Percentiles rank a stretch among this genome's conserved stretches.
Conservation (phyloP, 306 rosid species). For the Castanea sativa region DNA sequence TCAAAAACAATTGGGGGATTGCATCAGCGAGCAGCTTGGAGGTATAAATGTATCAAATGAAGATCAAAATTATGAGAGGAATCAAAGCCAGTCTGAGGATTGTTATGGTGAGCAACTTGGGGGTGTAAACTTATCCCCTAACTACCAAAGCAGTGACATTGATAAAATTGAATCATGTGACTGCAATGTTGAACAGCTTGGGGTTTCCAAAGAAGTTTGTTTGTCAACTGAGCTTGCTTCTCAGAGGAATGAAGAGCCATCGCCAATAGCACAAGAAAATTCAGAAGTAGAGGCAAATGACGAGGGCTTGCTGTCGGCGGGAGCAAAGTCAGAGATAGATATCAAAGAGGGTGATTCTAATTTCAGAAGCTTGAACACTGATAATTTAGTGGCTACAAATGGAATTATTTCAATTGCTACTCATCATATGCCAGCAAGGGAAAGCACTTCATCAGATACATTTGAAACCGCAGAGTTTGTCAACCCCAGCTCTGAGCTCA, state of each 20-base stretch:
- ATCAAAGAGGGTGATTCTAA: constrained; percentile 30
- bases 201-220: constrained; percentile 32
- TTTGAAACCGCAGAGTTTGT: constrained; percentile 29
- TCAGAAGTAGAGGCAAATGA: constrained; percentile 23
- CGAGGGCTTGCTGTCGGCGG: constrained; percentile 20
- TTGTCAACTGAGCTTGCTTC: constrained; percentile 36
- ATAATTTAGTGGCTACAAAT: constrained; percentile 18
- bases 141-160: constrained; percentile 22
- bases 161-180: constrained; percentile 15
- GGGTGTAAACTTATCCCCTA: constrained; percentile 5
- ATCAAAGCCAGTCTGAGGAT: constrained; percentile 31
- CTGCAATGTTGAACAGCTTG: constrained; percentile 32
- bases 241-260: constrained; percentile 42
- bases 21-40: constrained; percentile 31
- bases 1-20: constrained; percentile 21
- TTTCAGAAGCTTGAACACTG: constrained; percentile 34
- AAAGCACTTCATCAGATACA: constrained; percentile 29
- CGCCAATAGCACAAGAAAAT: constrained; percentile 18
- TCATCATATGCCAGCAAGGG: constrained; percentile 23
- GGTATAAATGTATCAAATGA: constrained; percentile 33
- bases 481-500: constrained; percentile 41
- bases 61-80: constrained; percentile 37
- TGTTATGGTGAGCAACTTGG: constrained; percentile 21
- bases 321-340: constrained; percentile 32
- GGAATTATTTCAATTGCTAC: constrained; percentile 31